Conservation (phyloP, 225 moss, liverwort and hornwort genomes). For the Ulota crispa region DNA sequence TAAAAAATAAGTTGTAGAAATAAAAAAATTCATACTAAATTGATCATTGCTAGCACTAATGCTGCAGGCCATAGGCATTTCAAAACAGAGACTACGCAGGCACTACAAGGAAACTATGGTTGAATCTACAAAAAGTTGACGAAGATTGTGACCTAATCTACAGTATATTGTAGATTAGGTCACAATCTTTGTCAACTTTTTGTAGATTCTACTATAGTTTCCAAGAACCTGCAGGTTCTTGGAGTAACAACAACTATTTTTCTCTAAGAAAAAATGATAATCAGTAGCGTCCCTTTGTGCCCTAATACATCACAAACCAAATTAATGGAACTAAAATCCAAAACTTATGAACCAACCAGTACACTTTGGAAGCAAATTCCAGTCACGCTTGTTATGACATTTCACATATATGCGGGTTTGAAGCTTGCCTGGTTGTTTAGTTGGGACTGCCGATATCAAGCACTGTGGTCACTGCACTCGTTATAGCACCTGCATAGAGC, state of each 20-base stretch:
- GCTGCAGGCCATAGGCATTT: not conserved
- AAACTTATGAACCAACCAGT: not conserved
- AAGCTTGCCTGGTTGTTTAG: conserved; percentile 62
- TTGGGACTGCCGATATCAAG: conserved; percentile 77
- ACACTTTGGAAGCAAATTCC: not conserved
- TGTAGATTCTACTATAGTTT: too few relatives aligned
- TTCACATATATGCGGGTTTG: not conserved
- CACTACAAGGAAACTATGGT: too few relatives aligned
- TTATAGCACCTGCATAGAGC: conserved; percentile 66
- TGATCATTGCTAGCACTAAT: not conserved
- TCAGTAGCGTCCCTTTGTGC: conserved; percentile 63
- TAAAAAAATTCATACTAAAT: not conserved
- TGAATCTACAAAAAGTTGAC: too few relatives aligned
- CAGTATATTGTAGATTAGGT: too few relatives aligned
- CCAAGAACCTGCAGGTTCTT: too few relatives aligned
- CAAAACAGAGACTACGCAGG: not conserved
- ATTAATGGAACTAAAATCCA: not conserved
- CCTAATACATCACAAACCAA: conserved; percentile 25
- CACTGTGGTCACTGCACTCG: conserved; percentile 75
- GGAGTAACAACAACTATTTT: not conserved
- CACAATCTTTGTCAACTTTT: too few relatives aligned
- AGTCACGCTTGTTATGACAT: not conserved
- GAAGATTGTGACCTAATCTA: too few relatives aligned
- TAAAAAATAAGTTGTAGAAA: not conserved
- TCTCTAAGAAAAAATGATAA: not conserved